phyloP scores from a whole-genome alignment of 331 rosid genomes.

The Ulmus americana region DNA sequence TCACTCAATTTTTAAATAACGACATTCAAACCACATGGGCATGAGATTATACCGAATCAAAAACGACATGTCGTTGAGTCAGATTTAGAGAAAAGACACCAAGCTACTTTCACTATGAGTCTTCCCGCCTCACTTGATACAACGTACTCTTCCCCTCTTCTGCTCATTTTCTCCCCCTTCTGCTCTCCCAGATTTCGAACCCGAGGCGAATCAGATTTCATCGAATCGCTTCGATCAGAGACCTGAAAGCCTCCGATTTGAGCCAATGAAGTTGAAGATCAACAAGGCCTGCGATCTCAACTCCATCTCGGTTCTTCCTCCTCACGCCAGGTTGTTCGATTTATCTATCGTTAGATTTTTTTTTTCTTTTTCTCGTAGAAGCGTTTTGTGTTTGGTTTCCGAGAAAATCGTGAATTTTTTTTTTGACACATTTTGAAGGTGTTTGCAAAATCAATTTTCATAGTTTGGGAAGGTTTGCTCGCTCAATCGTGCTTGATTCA shows the following conservation, averaged over 20 bases:
- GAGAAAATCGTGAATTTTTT: slow-evolving; percentile 16
- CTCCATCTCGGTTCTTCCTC: slow-evolving; percentile 90
- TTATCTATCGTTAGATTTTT: neutral
- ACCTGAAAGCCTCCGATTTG: slow-evolving; percentile 10
- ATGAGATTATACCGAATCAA: too few species aligned
- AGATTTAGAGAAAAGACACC: too few species aligned
- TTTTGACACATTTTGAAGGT: too few species aligned
- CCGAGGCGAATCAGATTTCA: neutral
- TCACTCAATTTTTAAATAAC: too few species aligned
- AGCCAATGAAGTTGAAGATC: slow-evolving; percentile 60
- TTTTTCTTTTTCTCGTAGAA: too few species aligned
- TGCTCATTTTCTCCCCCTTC: neutral
- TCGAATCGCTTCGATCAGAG: neutral
- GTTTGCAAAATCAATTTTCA: too few species aligned
- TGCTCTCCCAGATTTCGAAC: neutral
- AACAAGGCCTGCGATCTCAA: slow-evolving; percentile 83
- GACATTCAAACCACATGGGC: too few species aligned
- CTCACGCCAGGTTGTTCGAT: slow-evolving; percentile 41
- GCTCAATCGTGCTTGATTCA: too few species aligned
- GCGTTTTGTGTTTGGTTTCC: neutral
- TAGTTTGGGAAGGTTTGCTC: too few species aligned
- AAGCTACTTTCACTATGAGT: neutral
- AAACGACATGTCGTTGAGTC: too few species aligned
- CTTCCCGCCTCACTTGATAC: neutral
- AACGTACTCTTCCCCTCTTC: neutral